Conservation (phyloP, 805 yeast species). For the Schizosaccharomyces pombe region ASM294v3 CU329670.1:4202001-4202500, state of each 20-base stretch:
- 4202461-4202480: constrained; percentile 4
- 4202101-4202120: constrained; percentile 3
- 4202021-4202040: not conserved
- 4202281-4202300: not conserved
- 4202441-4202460: constrained; percentile 3
- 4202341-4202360: constrained; percentile 4
- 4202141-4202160: not conserved
- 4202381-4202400: constrained; percentile 4
- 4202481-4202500: constrained; percentile 5
- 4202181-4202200: constrained; percentile 2
- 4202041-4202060: not conserved
- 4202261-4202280: constrained; percentile 4
- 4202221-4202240: not conserved
- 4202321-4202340: constrained; percentile 3
- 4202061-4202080: not conserved
- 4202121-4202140: not conserved
- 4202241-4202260: not conserved
- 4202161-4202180: constrained; percentile 1
- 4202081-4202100: constrained; percentile 2
- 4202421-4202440: constrained; percentile 1
- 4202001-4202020: constrained; percentile 3
- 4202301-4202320: constrained; percentile 2
- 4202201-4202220: not conserved
- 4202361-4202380: constrained; percentile 4
- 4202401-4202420: constrained; percentile 4